Base-by-base conservation (phyloP, 345 rosid species). In the Populus simonii region DNA sequence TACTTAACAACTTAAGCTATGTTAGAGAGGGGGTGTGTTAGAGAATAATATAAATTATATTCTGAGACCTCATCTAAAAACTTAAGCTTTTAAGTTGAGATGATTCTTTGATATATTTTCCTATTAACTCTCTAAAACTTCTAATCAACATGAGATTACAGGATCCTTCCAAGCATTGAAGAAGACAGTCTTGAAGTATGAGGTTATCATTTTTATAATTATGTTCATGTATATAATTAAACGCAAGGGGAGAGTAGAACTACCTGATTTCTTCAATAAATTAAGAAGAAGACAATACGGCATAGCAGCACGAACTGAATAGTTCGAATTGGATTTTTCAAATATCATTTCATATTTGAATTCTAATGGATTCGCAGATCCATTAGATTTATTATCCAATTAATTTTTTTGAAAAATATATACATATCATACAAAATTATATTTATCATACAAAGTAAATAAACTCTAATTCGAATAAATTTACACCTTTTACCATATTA, bases 111-210 rank as follows among this genome's bases (percentile, higher is more conserved):
- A 25, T 25, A 25, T 25, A 79, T 47, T 84, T 82, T 23, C 81
- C 88, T n/a, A 82, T 87, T 2, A 88, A 66, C 33, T 88, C 82
- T 29, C 73, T 59, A 22, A 80, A 84, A 17, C 70, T 74, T 78
- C 79, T 86, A 4, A 85, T n/a, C 67, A 87, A 59, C 25, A 86
- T 12, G 11, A 87, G 43, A 3, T 74, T 31, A 8, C 16, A 35
- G 12, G 85, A 84, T 6, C 76, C 61, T 61, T 80, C 67, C 4
- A 47, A 61, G 72, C 81, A n/a, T 69, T 76, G 82, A 33, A 67
- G 10, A 70, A 35, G 9, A 72, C 71, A 51, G 7, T 66, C 79
- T 3, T 7, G 35, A 49, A 8, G 22, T 22, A 22, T 38, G 25
- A 6, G 25, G 71, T 20, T 5, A 11, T 71, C 1, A 1, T 1